phyloP scores from a whole-genome alignment of 805 yeast genomes.

The Teunomyces gatunensis region DNA sequence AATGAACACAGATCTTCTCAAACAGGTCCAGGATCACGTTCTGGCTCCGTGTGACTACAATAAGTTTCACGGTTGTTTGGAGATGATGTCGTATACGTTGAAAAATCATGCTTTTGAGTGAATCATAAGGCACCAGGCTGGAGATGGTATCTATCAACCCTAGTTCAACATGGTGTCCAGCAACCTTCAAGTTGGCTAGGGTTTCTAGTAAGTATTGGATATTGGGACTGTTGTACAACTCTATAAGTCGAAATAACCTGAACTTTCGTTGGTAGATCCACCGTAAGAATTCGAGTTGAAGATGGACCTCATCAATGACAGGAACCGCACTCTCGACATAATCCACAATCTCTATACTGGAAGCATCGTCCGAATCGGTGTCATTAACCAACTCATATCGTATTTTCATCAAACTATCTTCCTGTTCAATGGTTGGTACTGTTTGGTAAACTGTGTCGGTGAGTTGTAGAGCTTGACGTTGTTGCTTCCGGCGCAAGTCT shows the following conservation, averaged over 20 bases:
- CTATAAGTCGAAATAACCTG: constrained; percentile 15
- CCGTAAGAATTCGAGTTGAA: constrained; percentile 18
- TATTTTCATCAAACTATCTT: neutral
- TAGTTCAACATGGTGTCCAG: neutral
- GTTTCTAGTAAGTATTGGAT: constrained; percentile 17
- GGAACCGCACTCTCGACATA: constrained; percentile 14
- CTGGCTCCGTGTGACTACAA: constrained; percentile 23
- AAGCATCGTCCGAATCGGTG: constrained; percentile 3
- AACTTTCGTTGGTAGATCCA: constrained; percentile 18
- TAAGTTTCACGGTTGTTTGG: constrained; percentile 19
- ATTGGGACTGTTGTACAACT: constrained; percentile 17
- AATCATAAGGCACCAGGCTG: neutral
- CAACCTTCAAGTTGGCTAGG: constrained; percentile 4
- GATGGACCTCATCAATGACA: constrained; percentile 21
- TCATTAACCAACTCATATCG: neutral
- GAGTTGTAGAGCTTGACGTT: neutral
- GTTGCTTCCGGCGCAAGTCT: neutral
- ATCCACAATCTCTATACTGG: constrained; percentile 11
- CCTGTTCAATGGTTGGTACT: neutral
- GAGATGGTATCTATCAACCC: constrained; percentile 2
- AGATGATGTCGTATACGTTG: constrained; percentile 26
- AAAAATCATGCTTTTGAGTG: constrained; percentile 13
- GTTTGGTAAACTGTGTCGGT: neutral
- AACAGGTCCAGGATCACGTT: constrained; percentile 14
- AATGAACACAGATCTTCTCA: constrained; percentile 10